These are phyloP conservation scores for Lachnellula subtilissima DNA, from an alignment of 2,329 filamentous ascomycete species.

Conservation along the genomic window DNA sequence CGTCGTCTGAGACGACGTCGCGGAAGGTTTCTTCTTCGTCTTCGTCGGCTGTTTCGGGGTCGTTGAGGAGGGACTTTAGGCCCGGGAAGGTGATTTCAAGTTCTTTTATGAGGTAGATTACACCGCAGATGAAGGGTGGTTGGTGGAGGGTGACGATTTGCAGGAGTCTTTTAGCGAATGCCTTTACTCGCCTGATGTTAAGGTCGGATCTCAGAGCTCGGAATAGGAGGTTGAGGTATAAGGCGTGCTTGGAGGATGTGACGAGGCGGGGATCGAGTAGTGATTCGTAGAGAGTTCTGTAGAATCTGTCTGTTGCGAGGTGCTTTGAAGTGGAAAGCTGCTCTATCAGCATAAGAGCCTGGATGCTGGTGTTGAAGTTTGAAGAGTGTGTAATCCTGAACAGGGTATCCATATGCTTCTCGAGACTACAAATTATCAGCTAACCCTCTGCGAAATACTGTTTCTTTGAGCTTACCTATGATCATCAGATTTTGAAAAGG, in stretches of 20 bases:
- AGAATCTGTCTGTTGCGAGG: slow-evolving; percentile 83
- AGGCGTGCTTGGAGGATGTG: slow-evolving; percentile 86
- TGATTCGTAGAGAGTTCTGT: slow-evolving; percentile 92
- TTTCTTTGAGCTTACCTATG: slow-evolving; percentile 51
- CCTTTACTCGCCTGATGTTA: slow-evolving; percentile 88
- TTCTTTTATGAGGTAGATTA: slow-evolving; percentile 85
- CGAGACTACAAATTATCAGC: slow-evolving; percentile 51
- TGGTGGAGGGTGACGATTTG: slow-evolving; percentile 87
- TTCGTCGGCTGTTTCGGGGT: slow-evolving; percentile 72
- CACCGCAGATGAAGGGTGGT: slow-evolving; percentile 84
- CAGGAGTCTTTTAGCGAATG: slow-evolving; percentile 88
- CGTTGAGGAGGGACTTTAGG: slow-evolving; percentile 70
- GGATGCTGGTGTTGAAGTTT: slow-evolving; percentile 98
- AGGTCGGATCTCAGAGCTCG: slow-evolving; percentile 83
- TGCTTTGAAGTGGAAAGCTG: slow-evolving; percentile 80
- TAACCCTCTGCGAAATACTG: slow-evolving; percentile 4
- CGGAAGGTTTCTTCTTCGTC: slow-evolving; percentile 53
- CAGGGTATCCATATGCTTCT: slow-evolving; percentile 85
- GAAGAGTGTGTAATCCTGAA: slow-evolving; percentile 96
- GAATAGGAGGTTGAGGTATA: slow-evolving; percentile 91
- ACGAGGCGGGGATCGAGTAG: slow-evolving; percentile 83
- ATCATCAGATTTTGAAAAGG: slow-evolving; percentile 80
- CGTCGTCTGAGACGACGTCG: slow-evolving; percentile 56
- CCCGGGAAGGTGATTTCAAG: slow-evolving; percentile 75
- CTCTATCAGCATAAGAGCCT: slow-evolving; percentile 91